phyloP scores from a whole-genome alignment of 176 grass and related monocot genomes.

The Echinochloa phyllopogon region DNA sequence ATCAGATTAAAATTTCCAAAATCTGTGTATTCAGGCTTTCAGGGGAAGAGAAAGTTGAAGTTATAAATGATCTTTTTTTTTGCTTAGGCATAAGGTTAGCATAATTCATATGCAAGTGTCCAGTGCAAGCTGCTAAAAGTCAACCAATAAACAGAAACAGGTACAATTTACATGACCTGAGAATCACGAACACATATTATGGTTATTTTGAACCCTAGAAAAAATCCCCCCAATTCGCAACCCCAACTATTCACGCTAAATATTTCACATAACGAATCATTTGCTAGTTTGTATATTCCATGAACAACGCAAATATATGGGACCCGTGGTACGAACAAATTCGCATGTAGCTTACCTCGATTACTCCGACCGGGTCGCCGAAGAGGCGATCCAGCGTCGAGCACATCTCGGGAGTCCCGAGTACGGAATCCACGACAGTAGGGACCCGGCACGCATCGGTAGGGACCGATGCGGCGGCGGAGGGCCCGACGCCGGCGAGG shows the following conservation, averaged over 20 bases:
- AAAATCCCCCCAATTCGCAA: background rate
- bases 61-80: background rate
- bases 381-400: slow-evolving; percentile 46
- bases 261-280: background rate
- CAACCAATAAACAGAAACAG: background rate
- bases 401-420: slow-evolving; percentile 43
- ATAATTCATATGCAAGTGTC: background rate
- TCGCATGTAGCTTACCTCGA: slow-evolving; percentile 58
- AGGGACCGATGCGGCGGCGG: background rate
- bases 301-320: background rate
- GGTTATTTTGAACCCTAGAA: background rate
- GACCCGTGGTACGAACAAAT: background rate
- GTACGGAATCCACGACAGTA: slow-evolving; percentile 32
- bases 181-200: background rate
- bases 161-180: background rate
- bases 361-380: slow-evolving; percentile 58
- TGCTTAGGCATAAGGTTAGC: background rate
- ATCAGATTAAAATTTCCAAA: background rate
- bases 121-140: background rate
- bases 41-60: background rate
- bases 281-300: background rate
- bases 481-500: slow-evolving; percentile 14
- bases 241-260: background rate
- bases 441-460: slow-evolving; percentile 41
- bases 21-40: background rate